Evolutionary conservation across 2,329 filamentous ascomycete species (phyloP), one percentile per base, ranked within the genome.

Genomic region (Metarhizium brunneum): DNA sequence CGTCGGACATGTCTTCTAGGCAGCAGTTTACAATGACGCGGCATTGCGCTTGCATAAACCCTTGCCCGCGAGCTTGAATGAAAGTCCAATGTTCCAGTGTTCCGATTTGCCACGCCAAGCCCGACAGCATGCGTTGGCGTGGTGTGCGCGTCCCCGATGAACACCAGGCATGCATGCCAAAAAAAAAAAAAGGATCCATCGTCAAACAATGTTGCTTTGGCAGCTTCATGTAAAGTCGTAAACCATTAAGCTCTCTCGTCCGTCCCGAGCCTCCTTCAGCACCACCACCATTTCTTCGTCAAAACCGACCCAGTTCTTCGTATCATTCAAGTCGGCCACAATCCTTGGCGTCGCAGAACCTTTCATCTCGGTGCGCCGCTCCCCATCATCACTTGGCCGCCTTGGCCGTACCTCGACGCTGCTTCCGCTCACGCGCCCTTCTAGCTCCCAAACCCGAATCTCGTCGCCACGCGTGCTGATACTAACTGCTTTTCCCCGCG

Each of bases 271-370:
- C 70, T 92, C 88, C 60, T 88, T 86, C 52, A 95, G 75, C 47
- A 96, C 83, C 58, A 95, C 85, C n/a, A 96, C 88, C 73, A 90
- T 90, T 69, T 95, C 89, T 47, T 95, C 90, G 64, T 96, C 90
- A 64, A 96, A 96, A 0, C 89, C 90, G 8, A 96, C 84, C 82
- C 87, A 92, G 53, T 80, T 80, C 57, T 76, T 72, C 51, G 71
- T 69, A 56, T 77, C 76, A 40, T 80, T 74, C 68, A 73, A 73
- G 43, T 67, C 64, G 29, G 43, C 53, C 11, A 50, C 40, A 14
- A 53, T 53, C 8, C 36, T 11, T 6, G 54, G n/a, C 8, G 42
- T 32, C 10, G n/a, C n/a, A 13, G 29, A 35, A 5, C 50, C 56
- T 35, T 58, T 55, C 6, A 47, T 57, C 4, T 57, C 57, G 36